Evolutionary conservation across 1,284 basidiomycete genomes (phyloP).

Genomic region (Austropuccinia psidii): DNA sequence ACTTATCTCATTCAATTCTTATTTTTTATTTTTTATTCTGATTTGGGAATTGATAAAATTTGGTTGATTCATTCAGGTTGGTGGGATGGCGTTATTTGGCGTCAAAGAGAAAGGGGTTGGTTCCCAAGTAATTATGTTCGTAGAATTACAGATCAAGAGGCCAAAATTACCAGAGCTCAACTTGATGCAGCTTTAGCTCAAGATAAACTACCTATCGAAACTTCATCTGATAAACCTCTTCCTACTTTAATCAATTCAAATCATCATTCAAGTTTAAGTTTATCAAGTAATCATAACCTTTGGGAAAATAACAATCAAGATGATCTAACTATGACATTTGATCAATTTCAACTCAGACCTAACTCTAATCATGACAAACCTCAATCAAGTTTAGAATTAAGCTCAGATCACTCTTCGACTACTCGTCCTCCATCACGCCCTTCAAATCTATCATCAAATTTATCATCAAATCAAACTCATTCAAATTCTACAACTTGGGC

Average conservation of each 20-base stretch:
- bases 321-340: background rate
- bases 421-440: conserved; percentile 4
- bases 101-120: conserved; percentile 74
- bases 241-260: background rate
- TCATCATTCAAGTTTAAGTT: conserved; percentile 12
- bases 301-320: conserved; percentile 4
- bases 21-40: background rate
- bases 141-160: conserved; percentile 67
- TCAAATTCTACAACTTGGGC: conserved; percentile 35
- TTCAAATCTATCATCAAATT: conserved; percentile 1
- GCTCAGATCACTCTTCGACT: background rate
- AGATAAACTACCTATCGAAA: background rate
- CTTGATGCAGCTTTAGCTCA: conserved; percentile 12
- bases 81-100: conserved; percentile 91
- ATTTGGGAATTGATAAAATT: too few species aligned
- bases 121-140: conserved; percentile 94
- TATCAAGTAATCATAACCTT: conserved; percentile 27
- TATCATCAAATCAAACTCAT: background rate
- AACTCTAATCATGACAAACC: background rate
- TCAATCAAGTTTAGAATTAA: background rate
- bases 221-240: background rate
- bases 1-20: background rate
- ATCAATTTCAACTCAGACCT: background rate
- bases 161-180: conserved; percentile 46
- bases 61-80: conserved; percentile 56